Base-by-base conservation (phyloP, 768 basidiomycete genomes). In the Cystobasidium tubakii region DNA sequence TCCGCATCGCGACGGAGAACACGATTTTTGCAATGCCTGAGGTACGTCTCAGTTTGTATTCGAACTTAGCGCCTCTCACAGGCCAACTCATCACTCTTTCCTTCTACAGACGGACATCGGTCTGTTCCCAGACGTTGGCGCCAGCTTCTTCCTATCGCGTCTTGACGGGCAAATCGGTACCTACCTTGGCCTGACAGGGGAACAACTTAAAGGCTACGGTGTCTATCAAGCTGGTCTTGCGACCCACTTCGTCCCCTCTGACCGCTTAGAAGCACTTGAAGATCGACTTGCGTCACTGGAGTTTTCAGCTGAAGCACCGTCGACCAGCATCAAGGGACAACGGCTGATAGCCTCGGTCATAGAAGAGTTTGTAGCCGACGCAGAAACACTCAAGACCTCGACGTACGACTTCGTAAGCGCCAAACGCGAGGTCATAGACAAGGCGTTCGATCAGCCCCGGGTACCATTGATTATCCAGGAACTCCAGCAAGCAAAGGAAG, bases 1-100 rank as follows among this genome's bases (percentile, higher is more conserved):
- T 98, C 82, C 86, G 96, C 74, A 86, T 99, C 71, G 94, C 94
- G 1, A 98, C 95, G 1, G 92, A 95, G 81, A 90, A 89, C 31
- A 96, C 94, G 0, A 73, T 86, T 0, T 90, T 97, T 80, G 89
- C 92, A 6, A 98, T 98, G 96, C 96, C 96, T 19, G 96, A 99
- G 83, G 92, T 78, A 90, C 89, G 54, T 60, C 92, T 87, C 83
- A 76, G 66, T 43, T 23, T 62, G 54, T 44, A 43, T 76, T 33
- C 55, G 23, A 23, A 34, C n/a, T 44, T 21, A 25, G 9, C 55
- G n/a, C 17, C 10, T 12, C 31, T 34, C 46, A 6, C 36, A 12
- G 15, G 42, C 2, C 10, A 23, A 25, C n/a, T 0, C 31, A 27
- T 62, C 29, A 10, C 31, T 21, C 34, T 2, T 3, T 36, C 13